A percentile compares a stretch with the other conserved stretches of the same genome.
These are phyloP conservation scores for Sporothrix variecibatus DNA, from an alignment of 2,329 filamentous ascomycete species.

Conservation along the genomic window DNA sequence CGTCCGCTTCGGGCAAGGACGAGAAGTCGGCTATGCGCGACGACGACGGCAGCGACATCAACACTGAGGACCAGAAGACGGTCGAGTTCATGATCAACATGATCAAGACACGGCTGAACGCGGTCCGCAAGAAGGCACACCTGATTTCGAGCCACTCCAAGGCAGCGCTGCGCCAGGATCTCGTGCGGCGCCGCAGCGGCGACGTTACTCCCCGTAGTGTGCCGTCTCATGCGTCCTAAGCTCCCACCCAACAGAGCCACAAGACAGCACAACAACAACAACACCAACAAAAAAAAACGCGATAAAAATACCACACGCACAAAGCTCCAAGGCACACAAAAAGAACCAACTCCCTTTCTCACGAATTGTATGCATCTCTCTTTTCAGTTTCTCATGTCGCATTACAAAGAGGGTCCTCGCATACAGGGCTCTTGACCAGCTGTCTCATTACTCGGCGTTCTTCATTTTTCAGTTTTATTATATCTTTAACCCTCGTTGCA, in stretches of 20 bases:
- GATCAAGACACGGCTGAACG: constrained; percentile 58
- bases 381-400: neutral
- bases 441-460: constrained; percentile 20
- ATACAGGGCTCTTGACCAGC: neutral
- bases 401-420: neutral
- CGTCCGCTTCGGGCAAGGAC: constrained; percentile 35
- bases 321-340: neutral
- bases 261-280: neutral
- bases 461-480: neutral
- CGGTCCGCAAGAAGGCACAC: constrained; percentile 62
- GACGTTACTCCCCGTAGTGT: constrained; percentile 59
- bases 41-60: constrained; percentile 50
- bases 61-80: constrained; percentile 70
- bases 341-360: neutral
- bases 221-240: constrained; percentile 47
- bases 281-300: neutral
- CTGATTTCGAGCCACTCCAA: constrained; percentile 62
- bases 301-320: neutral
- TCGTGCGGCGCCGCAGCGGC: constrained; percentile 54
- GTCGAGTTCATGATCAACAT: constrained; percentile 70
- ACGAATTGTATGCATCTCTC: neutral
- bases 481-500: neutral
- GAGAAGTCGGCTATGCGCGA: constrained; percentile 45
- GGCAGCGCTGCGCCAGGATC: constrained; percentile 47
- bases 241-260: neutral